phyloP scores from a whole-genome alignment of 768 basidiomycete species.

The Leccinum obscurum region DNA sequence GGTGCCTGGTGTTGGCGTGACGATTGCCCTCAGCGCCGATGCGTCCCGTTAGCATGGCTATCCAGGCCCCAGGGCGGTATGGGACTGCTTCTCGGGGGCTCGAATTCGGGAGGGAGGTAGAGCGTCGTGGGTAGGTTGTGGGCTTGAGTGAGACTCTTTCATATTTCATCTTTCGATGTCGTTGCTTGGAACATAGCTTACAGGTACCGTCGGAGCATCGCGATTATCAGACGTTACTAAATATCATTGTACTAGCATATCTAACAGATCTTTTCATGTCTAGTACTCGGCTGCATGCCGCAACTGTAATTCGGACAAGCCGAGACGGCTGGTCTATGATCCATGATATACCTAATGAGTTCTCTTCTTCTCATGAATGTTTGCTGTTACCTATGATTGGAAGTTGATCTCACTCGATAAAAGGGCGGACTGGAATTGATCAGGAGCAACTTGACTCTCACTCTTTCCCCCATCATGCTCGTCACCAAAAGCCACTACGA shows the following conservation, averaged over 20 bases:
- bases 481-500: slow-evolving; percentile 80
- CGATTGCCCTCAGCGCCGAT: slow-evolving; percentile 66
- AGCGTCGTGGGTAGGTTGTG: slow-evolving; percentile 68
- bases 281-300: neutral
- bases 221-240: neutral
- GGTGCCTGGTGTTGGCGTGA: slow-evolving; percentile 91
- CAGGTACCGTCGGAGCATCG: neutral
- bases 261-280: neutral
- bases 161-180: neutral
- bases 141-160: slow-evolving; percentile 25
- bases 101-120: slow-evolving; percentile 35
- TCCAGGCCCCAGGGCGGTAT: slow-evolving; percentile 61
- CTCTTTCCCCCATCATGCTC: slow-evolving; percentile 60
- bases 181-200: slow-evolving; percentile 1
- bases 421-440: too few species aligned
- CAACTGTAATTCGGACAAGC: too few species aligned
- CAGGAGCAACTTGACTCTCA: neutral
- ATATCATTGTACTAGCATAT: neutral
- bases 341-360: neutral
- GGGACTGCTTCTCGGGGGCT: slow-evolving; percentile 54
- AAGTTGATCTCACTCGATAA: neutral
- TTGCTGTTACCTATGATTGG: neutral
- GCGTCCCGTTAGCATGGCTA: slow-evolving; percentile 71
- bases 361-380: neutral
- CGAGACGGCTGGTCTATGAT: neutral